Conservation (phyloP, 305 asterid species). For the Fraxinus dipetala region DNA sequence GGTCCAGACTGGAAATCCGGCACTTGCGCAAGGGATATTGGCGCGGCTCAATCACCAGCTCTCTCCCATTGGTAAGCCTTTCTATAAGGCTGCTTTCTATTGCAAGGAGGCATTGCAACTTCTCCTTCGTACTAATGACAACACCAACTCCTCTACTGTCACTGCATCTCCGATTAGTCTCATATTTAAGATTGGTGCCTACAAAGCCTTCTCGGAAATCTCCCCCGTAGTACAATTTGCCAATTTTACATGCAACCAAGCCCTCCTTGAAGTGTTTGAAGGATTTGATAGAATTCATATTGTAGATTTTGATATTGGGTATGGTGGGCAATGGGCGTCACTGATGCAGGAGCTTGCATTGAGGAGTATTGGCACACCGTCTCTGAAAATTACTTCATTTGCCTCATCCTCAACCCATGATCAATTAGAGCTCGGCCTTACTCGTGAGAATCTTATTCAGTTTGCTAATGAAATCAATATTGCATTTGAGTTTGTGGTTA, state of each 20-base stretch:
- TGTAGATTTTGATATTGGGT: constrained; percentile 83
- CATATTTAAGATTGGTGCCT: constrained; percentile 82
- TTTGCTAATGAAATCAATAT: constrained; percentile 67
- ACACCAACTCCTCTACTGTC: constrained; percentile 24
- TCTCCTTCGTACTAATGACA: constrained; percentile 44
- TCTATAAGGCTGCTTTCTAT: constrained; percentile 83
- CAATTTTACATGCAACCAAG: constrained; percentile 85
- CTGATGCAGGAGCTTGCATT: constrained; percentile 90
- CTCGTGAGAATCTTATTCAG: constrained; percentile 69
- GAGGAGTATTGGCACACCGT: constrained; percentile 60
- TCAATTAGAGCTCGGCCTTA: constrained; percentile 72
- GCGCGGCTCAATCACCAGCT: constrained; percentile 99
- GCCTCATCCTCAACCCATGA: constrained; percentile 69
- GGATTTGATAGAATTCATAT: constrained; percentile 72
- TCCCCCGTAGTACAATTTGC: constrained; percentile 81
- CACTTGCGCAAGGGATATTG: constrained; percentile 97
- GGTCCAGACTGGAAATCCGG: constrained; percentile 74
- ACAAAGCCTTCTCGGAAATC: constrained; percentile 84
- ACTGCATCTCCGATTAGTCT: constrained; percentile 60
- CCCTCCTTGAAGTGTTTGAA: constrained; percentile 70
- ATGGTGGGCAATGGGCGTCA: constrained; percentile 96
- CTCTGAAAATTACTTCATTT: constrained; percentile 73
- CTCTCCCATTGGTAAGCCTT: constrained; percentile 92
- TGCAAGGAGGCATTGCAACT: constrained; percentile 81
- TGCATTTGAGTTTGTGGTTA: constrained; percentile 60